Evolutionary conservation across 2,329 filamentous ascomycete genomes (phyloP).

Genomic region (Colletotrichum australisinense): DNA sequence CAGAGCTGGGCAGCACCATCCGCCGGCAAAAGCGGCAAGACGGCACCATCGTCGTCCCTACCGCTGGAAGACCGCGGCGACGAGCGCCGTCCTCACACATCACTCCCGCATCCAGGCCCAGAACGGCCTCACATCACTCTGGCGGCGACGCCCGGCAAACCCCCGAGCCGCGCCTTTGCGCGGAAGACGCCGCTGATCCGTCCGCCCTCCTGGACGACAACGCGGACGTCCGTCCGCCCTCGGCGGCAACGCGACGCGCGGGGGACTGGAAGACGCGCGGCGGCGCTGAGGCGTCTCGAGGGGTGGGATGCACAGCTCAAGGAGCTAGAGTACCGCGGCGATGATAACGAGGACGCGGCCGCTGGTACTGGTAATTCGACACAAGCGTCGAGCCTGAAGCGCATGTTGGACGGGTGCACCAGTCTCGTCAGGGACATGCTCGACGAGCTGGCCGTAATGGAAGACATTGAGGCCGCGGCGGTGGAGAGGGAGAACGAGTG

Average conservation of each 20-base stretch:
- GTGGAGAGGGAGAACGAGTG: constrained; percentile 67
- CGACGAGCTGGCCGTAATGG: constrained; percentile 72
- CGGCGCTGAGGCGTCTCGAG: constrained; percentile 65
- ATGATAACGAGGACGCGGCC: constrained; percentile 32
- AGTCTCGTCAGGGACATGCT: constrained; percentile 69
- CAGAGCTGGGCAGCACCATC: constrained; percentile 59
- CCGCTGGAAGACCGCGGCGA: constrained; percentile 65
- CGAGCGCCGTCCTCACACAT: no score
- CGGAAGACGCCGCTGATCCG: constrained; percentile 45
- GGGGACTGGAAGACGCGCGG: constrained; percentile 62
- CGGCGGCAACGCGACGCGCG: no score
- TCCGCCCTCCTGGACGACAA: constrained; percentile 44
- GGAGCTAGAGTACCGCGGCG: constrained; percentile 51
- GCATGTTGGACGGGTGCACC: constrained; percentile 60
- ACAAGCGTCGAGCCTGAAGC: constrained; percentile 52
- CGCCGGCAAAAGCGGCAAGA: no score
- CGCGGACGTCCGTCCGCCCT: constrained; percentile 48
- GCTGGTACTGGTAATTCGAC: constrained; percentile 22
- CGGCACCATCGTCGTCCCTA: no score
- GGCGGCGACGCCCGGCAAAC: no score
- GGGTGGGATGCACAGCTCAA: constrained; percentile 62
- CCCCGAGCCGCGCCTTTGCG: no score
- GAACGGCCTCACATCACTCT: no score
- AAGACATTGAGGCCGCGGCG: constrained; percentile 68
- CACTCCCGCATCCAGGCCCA: no score